Base-by-base conservation (phyloP, 2,329 filamentous ascomycete species). In the Rhynchosporium secalis region DNA sequence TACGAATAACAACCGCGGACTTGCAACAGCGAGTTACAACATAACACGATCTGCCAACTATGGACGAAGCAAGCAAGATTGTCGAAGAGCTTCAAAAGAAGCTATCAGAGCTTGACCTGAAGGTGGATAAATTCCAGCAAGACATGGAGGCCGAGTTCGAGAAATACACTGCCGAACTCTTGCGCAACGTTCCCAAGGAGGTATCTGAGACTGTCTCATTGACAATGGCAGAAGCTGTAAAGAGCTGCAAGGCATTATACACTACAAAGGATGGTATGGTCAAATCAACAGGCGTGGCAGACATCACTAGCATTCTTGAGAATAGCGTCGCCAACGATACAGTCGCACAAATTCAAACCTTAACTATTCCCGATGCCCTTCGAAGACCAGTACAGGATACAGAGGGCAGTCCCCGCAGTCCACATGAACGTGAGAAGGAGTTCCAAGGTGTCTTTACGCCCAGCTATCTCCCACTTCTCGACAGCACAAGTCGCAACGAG, bases 391-490 rank as follows among this genome's bases (percentile, higher is more conserved):
- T 33, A 46, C 48, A 49, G 6, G 73, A 76, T 9, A 72, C 74
- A 47, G 74, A 76, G 9, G 73, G 75, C 20, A 64, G 72, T 66
- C 75, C 76, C 56, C 71, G 76, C 67, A 79, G 77, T 69, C 78
- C 79, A 56, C 81, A 81, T 75, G 81, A 83, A 62, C 80, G 83
- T 63, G 84, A 87, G 67, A 76, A 77, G 70, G 84, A 87, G 68
- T 82, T 88, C 66, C 80, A 81, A 66, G 85, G 85, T 64, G 75
- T 88, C 63, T 88, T 88, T 71, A 87, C 82, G 41, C 86, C 85
- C 33, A 81, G 76, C 65, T 88, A 83, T 70, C 79, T 89, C 60
- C 85, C 85, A 49, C 76, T 88, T 60, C 80, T 88, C 60, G 85
- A 86, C 67, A 78, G 67, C 31, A 66, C 64, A 4, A 65, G 60